Evolutionary conservation across 441 rosid species (phyloP).

Genomic region (Pelargonium cotyledonis): DNA sequence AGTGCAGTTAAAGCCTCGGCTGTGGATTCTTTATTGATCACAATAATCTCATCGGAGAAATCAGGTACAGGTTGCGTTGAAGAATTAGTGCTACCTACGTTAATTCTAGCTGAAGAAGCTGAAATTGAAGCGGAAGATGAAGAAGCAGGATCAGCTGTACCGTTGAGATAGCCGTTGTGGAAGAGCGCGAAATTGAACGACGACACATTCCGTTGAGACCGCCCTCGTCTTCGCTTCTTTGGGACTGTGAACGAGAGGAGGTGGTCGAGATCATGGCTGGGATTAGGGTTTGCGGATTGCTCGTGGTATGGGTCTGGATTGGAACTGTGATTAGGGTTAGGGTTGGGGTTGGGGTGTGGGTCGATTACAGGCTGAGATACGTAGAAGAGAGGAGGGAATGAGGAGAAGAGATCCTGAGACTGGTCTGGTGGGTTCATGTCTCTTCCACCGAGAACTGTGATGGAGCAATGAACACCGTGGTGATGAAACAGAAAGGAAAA

Average conservation of each 20-base stretch:
- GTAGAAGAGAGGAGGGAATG: conserved; percentile 30
- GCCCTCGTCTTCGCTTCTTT: conserved; percentile 78
- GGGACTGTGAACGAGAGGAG: conserved; percentile 66
- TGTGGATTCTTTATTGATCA: conserved; percentile 80
- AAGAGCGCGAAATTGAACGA: conserved; percentile 38
- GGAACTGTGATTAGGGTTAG: conserved; percentile 20
- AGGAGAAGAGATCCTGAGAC: conserved; percentile 40
- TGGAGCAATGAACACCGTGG: neutral
- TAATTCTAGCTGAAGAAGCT: conserved; percentile 14
- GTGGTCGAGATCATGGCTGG: conserved; percentile 25
- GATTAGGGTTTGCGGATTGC: conserved; percentile 7
- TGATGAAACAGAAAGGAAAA: neutral
- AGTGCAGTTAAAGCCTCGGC: conserved; percentile 70
- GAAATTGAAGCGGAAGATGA: conserved; percentile 29
- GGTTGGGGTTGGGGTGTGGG: conserved; percentile 39
- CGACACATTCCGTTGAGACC: conserved; percentile 50
- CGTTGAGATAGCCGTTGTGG: conserved; percentile 17
- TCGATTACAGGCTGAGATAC: conserved; percentile 31
- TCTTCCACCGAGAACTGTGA: conserved; percentile 9
- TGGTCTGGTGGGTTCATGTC: conserved; percentile 46
- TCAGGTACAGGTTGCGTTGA: conserved; percentile 30
- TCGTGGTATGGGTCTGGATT: conserved; percentile 21
- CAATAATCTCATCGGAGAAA: conserved; percentile 75
- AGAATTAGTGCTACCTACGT: conserved; percentile 15
- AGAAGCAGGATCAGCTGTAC: conserved; percentile 8